Conservation (phyloP, 2,329 filamentous ascomycete species). For the Colletotrichum somersetense region DNA sequence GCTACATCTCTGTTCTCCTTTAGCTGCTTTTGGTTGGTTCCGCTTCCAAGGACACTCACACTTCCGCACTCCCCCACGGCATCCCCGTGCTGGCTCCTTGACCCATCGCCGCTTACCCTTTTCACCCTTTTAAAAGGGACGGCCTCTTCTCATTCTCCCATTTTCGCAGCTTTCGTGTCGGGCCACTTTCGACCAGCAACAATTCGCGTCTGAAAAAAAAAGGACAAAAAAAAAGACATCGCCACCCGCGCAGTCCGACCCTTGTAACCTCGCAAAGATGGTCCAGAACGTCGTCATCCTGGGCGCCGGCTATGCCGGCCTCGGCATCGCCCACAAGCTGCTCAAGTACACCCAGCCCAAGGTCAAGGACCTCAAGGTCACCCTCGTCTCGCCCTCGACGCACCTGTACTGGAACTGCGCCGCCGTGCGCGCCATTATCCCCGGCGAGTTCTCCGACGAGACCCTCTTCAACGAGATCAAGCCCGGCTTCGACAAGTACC, state of each 20-base stretch:
- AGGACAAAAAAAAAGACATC: background rate
- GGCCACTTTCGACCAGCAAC: background rate
- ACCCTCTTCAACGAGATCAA: conserved; percentile 54
- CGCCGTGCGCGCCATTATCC: conserved; percentile 61
- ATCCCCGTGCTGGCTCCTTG: conserved; percentile 21
- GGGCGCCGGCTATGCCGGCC: conserved; percentile 61
- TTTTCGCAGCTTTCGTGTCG: background rate
- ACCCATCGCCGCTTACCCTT: conserved; percentile 2
- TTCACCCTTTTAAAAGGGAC: conserved; percentile 4
- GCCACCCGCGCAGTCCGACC: background rate
- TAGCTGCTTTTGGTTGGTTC: conserved; percentile 7
- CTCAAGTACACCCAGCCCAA: conserved; percentile 57
- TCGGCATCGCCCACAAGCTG: conserved; percentile 64
- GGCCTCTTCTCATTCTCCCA: background rate
- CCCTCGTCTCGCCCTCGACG: conserved; percentile 61
- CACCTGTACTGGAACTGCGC: conserved; percentile 65
- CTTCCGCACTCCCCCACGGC: conserved; percentile 39
- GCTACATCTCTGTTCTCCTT: background rate
- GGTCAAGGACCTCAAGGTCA: conserved; percentile 55
- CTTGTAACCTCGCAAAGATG: conserved; percentile 8
- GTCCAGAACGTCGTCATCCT: conserved; percentile 59
- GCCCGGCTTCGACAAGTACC: conserved; percentile 63
- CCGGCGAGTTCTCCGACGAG: conserved; percentile 59
- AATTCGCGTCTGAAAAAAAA: background rate
- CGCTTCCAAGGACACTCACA: background rate